Conservation (phyloP, 331 rosid genomes). For the Malus hybrid region DNA sequence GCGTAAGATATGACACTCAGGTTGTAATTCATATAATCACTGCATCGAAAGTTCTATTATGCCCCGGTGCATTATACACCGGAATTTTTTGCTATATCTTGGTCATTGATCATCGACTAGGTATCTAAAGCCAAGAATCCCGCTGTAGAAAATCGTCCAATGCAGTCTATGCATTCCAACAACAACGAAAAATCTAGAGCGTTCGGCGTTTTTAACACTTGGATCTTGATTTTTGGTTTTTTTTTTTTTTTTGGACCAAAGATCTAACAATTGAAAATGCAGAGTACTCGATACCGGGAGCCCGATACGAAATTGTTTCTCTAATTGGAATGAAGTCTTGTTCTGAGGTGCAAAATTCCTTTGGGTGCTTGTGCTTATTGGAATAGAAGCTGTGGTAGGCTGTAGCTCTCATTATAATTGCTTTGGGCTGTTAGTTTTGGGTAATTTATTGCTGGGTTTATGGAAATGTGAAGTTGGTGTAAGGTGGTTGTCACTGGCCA, state of each 20-base stretch:
- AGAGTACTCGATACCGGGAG: not conserved
- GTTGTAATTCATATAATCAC: not conserved
- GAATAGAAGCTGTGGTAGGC: not conserved
- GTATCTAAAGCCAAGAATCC: too few species aligned
- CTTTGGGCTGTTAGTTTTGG: not conserved
- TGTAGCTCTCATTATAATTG: not conserved
- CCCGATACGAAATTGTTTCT: not conserved
- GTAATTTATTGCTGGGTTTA: not conserved
- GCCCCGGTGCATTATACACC: too few species aligned
- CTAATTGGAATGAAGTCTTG: not conserved
- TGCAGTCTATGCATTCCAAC: too few species aligned
- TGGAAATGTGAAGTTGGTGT: conserved; percentile 2
- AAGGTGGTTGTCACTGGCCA: conserved; percentile 1
- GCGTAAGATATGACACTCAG: not conserved
- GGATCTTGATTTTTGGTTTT: too few species aligned
- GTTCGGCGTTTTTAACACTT: too few species aligned
- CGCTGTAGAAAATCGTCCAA: too few species aligned
- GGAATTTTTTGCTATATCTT: too few species aligned
- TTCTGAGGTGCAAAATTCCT: not conserved
- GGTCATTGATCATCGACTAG: too few species aligned
- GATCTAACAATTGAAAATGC: not conserved
- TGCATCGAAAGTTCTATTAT: too few species aligned
- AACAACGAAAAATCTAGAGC: too few species aligned
- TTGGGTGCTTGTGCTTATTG: not conserved
- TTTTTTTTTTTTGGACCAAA: not conserved